Conservation (phyloP, 768 basidiomycete species). For the Nidularia pulvinata region DNA sequence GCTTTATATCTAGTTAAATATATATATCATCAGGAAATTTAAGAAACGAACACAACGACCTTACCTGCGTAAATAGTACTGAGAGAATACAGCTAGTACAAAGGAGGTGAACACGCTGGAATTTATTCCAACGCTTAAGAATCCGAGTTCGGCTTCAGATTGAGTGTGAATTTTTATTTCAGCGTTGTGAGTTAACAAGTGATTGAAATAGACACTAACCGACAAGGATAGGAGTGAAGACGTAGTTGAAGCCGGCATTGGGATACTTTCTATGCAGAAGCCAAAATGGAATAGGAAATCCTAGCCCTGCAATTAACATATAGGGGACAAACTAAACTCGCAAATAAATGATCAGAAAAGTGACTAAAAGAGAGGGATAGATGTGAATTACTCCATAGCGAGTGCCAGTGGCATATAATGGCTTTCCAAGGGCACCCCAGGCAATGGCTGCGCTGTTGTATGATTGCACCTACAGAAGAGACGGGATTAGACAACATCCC, state of each 20-base stretch:
- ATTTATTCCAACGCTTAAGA: constrained; percentile 51
- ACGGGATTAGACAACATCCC: background rate
- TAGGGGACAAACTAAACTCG: constrained; percentile 35
- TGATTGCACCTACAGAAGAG: constrained; percentile 25
- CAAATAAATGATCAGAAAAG: constrained; percentile 6
- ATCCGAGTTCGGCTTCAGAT: constrained; percentile 27
- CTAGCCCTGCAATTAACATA: constrained; percentile 43
- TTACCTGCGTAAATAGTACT: constrained; percentile 35
- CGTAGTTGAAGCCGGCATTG: constrained; percentile 40
- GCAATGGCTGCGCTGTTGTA: constrained; percentile 54
- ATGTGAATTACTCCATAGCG: constrained; percentile 34
- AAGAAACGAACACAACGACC: background rate
- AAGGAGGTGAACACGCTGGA: constrained; percentile 40
- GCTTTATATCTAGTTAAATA: constrained; percentile 24
- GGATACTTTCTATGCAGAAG: constrained; percentile 44
- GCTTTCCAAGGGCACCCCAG: constrained; percentile 54
- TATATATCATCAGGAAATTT: background rate
- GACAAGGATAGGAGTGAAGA: constrained; percentile 34
- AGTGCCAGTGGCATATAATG: constrained; percentile 39
- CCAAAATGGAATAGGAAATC: constrained; percentile 53
- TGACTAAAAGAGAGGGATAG: constrained; percentile 1
- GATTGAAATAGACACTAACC: constrained; percentile 25
- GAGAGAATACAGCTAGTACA: constrained; percentile 36
- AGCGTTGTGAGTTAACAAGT: constrained; percentile 3
- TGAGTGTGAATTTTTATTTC: background rate